These are phyloP conservation scores for Quercus lobata DNA, from an alignment of 331 rosid species.

Conservation along the genomic window DNA sequence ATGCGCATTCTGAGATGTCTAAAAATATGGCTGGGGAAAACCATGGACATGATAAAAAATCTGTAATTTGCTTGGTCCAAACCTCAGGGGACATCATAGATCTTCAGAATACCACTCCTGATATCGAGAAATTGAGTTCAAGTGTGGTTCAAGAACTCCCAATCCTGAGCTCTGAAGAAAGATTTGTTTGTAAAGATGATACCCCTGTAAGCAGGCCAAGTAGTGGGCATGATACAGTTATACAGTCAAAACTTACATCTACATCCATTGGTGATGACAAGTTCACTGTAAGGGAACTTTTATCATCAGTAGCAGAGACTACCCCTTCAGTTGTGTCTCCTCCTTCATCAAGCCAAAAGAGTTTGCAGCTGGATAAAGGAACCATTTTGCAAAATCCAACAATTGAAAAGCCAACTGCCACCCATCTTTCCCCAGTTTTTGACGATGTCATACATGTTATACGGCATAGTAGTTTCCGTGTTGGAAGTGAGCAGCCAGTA, in stretches of 20 bases:
- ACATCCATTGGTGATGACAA: slow-evolving; percentile 69
- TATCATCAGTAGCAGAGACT: slow-evolving; percentile 51
- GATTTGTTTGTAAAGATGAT: slow-evolving; percentile 32
- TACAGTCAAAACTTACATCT: slow-evolving; percentile 27
- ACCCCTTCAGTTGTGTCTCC: slow-evolving; percentile 31
- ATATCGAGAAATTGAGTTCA: slow-evolving; percentile 21
- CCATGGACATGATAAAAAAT: slow-evolving; percentile 27
- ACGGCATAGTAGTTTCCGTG: slow-evolving; percentile 95
- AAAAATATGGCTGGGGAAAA: slow-evolving; percentile 28
- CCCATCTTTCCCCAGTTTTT: slow-evolving; percentile 82
- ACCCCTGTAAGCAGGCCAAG: slow-evolving; percentile 27
- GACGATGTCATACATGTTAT: slow-evolving; percentile 96
- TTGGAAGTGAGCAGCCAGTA: slow-evolving; percentile 81
- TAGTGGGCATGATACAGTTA: slow-evolving; percentile 24
- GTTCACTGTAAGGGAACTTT: slow-evolving; percentile 68
- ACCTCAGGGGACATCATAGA: slow-evolving; percentile 24
- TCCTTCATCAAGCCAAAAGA: slow-evolving; percentile 42
- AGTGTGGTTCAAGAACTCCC: slow-evolving; percentile 29
- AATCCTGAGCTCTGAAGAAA: slow-evolving; percentile 37
- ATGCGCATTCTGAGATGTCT: slow-evolving; percentile 25
- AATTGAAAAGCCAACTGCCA: slow-evolving; percentile 47
- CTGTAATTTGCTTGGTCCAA: slow-evolving; percentile 24
- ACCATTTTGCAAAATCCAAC: slow-evolving; percentile 35
- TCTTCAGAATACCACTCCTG: slow-evolving; percentile 30
- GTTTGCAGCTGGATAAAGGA: slow-evolving; percentile 48